Percentiles rank a stretch among this genome's conserved stretches.
These are phyloP conservation scores for Hypomyces rosellus DNA, from an alignment of 2,329 filamentous ascomycete species.

Conservation along the genomic window DNA sequence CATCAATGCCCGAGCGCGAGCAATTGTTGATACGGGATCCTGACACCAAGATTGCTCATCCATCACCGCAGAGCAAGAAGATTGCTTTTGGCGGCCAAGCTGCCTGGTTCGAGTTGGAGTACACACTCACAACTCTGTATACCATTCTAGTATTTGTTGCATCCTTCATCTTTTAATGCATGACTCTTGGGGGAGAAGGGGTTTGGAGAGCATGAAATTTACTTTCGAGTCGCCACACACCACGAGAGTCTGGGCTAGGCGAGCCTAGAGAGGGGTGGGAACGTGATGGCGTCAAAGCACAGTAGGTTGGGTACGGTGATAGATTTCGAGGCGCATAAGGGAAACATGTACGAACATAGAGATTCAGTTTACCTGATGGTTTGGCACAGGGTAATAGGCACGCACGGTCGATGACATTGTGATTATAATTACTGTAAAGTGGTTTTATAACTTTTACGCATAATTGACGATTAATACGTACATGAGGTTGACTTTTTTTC, in stretches of 20 bases:
- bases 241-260: background rate
- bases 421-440: constrained; percentile 1
- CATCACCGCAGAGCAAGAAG: constrained; percentile 45
- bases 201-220: constrained; percentile 5
- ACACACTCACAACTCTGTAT: constrained; percentile 43
- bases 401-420: constrained; percentile 6
- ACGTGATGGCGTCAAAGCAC: background rate
- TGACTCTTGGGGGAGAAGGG: background rate
- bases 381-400: constrained; percentile 2
- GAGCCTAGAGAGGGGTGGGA: background rate
- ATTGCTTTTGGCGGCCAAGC: constrained; percentile 48
- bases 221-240: background rate
- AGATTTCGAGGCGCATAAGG: constrained; percentile 5
- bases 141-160: constrained; percentile 44
- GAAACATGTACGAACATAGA: constrained; percentile 12
- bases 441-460: too few species aligned
- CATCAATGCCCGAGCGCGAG: constrained; percentile 50
- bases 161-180: constrained; percentile 26
- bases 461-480: constrained; percentile 7
- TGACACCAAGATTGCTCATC: constrained; percentile 48
- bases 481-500: too few species aligned
- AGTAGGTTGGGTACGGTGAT: constrained; percentile 2
- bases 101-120: constrained; percentile 51
- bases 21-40: constrained; percentile 49
- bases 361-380: constrained; percentile 3